phyloP scores from a whole-genome alignment of 108 stramenopile genomes.

The Cyclostephanos tholiformis region DNA sequence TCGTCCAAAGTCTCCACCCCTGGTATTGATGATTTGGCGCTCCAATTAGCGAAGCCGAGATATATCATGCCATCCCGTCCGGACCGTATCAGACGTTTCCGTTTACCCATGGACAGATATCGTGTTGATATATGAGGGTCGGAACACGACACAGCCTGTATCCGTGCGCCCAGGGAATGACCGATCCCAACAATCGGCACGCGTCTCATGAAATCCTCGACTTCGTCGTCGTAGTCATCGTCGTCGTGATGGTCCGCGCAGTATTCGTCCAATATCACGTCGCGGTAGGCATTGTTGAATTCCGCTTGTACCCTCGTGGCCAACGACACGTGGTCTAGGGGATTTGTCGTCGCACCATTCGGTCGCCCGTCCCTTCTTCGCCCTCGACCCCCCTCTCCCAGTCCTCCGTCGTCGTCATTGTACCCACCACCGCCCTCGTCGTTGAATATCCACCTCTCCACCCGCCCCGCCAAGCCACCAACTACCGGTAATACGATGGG shows the following conservation, averaged over 20 bases:
- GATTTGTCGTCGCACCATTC: conserved; percentile 42
- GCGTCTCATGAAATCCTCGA: conserved; percentile 44
- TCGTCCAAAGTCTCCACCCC: conserved; percentile 40
- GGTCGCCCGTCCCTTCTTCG: background rate
- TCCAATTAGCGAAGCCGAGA: conserved; percentile 53
- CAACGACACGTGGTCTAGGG: conserved; percentile 69
- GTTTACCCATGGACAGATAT: conserved; percentile 45
- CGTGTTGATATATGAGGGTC: conserved; percentile 28
- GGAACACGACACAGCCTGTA: conserved; percentile 64
- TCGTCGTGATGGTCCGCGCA: conserved; percentile 29
- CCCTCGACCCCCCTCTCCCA: background rate
- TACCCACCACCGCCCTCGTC: conserved; percentile 14
- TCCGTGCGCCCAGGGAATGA: conserved; percentile 76
- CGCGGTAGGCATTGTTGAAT: conserved; percentile 66
- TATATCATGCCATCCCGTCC: conserved; percentile 49
- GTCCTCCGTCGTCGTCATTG: background rate
- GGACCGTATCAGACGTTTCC: conserved; percentile 42
- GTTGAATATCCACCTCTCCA: conserved; percentile 39
- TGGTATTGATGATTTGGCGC: conserved; percentile 42
- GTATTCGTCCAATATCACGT: conserved; percentile 82
- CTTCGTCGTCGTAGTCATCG: conserved; percentile 30
- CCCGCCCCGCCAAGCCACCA: conserved; percentile 26
- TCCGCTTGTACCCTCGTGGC: conserved; percentile 49
- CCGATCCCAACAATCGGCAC: conserved; percentile 76
- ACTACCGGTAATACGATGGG: conserved; percentile 61